phyloP scores from a whole-genome alignment of 805 yeast species.

The Saccharomycopsis guyanensis region DNA sequence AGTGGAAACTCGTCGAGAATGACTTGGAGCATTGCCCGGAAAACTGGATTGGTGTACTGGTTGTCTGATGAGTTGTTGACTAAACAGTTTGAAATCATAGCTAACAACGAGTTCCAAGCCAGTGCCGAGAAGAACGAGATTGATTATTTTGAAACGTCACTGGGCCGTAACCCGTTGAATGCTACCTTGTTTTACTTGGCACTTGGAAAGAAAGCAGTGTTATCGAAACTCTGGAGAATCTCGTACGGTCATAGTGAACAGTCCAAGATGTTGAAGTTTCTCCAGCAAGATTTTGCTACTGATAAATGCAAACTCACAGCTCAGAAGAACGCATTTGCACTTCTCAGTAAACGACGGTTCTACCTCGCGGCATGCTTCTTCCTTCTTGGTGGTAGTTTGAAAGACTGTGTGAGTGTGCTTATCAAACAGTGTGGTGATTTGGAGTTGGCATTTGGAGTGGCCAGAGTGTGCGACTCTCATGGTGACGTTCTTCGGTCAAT shows the following conservation, averaged over 20 bases:
- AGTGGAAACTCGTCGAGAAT: slow-evolving; percentile 34
- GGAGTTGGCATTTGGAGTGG: slow-evolving; percentile 71
- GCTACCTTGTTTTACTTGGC: slow-evolving; percentile 76
- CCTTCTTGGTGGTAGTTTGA: slow-evolving; percentile 63
- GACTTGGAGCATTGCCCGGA: slow-evolving; percentile 51
- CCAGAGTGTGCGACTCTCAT: slow-evolving; percentile 52
- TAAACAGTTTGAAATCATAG: slow-evolving; percentile 57
- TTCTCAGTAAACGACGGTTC: slow-evolving; percentile 80
- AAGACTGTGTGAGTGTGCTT: slow-evolving; percentile 72
- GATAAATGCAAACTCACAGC: slow-evolving; percentile 86
- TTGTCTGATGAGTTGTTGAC: slow-evolving; percentile 37
- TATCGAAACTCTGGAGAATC: slow-evolving; percentile 80
- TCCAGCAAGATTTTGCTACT: slow-evolving; percentile 67
- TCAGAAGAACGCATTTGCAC: slow-evolving; percentile 82
- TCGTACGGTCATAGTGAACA: slow-evolving; percentile 71
- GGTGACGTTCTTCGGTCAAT: slow-evolving; percentile 46
- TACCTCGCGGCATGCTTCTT: slow-evolving; percentile 87
- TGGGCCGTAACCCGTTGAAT: slow-evolving; percentile 60
- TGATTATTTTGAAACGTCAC: slow-evolving; percentile 10
- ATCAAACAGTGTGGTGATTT: slow-evolving; percentile 59
- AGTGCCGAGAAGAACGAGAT: slow-evolving; percentile 25
- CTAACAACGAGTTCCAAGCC: slow-evolving; percentile 60
- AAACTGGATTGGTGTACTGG: slow-evolving; percentile 72
- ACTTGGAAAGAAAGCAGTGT: slow-evolving; percentile 62
- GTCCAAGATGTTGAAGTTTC: slow-evolving; percentile 69